Conservation (phyloP, 768 basidiomycete genomes). For the Termitomyces eurrhizus region DNA sequence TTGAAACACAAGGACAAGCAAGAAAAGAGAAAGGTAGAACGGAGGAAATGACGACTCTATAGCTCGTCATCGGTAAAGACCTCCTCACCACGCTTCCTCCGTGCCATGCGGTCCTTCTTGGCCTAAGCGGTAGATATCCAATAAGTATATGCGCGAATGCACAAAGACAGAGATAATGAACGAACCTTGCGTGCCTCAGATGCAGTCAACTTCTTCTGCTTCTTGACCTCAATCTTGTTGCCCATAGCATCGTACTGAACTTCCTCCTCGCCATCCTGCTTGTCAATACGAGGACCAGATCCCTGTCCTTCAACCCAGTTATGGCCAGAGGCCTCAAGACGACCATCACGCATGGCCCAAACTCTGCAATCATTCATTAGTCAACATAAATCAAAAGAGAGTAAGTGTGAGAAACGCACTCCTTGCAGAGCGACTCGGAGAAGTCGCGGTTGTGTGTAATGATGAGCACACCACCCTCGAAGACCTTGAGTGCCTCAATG, state of each 20-base stretch:
- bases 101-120: conserved; percentile 96
- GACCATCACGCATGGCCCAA: conserved; percentile 99
- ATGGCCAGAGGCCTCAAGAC: conserved; percentile 94
- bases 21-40: conserved; percentile 6
- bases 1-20: conserved; percentile 6
- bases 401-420: conserved; percentile 34
- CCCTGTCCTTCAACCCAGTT: conserved; percentile 99
- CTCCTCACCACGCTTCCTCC: conserved; percentile 85
- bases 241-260: conserved; percentile 96
- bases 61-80: conserved; percentile 59
- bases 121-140: conserved; percentile 24
- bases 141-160: neutral
- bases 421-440: conserved; percentile 96
- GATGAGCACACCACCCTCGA: conserved; percentile 97
- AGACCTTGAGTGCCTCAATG: conserved; percentile 96
- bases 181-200: conserved; percentile 76
- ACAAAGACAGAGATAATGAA: neutral
- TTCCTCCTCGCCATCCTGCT: conserved; percentile 88
- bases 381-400: neutral
- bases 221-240: conserved; percentile 88
- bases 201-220: conserved; percentile 82
- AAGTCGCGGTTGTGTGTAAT: conserved; percentile 99
- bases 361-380: conserved; percentile 41
- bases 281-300: conserved; percentile 90
- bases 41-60: conserved; percentile 24